phyloP scores from a whole-genome alignment of 2,329 filamentous ascomycete genomes.

The Nemania sp. region DNA sequence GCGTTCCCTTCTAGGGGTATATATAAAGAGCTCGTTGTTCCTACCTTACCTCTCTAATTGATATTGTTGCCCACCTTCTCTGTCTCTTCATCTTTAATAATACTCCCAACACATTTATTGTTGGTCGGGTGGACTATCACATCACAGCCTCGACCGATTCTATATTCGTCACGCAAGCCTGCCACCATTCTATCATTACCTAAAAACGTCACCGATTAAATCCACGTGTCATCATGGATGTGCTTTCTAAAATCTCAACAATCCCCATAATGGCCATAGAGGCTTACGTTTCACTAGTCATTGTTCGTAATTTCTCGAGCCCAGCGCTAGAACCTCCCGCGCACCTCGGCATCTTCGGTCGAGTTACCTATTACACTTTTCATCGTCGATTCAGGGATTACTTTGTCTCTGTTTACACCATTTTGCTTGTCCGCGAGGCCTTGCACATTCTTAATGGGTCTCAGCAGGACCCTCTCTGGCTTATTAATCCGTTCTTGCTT shows the following conservation, averaged over 20 bases:
- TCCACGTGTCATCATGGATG: constrained; percentile 15
- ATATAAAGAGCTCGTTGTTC: constrained; percentile 6
- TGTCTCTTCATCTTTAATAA: constrained; percentile 14
- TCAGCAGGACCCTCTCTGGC: constrained; percentile 13
- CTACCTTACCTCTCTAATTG: too few species aligned
- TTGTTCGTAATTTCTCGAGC: constrained; percentile 6
- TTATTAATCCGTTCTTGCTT: constrained; percentile 18
- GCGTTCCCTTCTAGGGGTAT: constrained; percentile 4
- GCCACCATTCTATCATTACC: constrained; percentile 25
- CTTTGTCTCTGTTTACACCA: constrained; percentile 16
- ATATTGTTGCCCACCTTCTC: constrained; percentile 10
- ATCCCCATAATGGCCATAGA: constrained; percentile 21
- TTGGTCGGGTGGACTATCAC: constrained; percentile 21
- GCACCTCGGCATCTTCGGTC: constrained; percentile 22
- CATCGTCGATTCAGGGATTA: constrained; percentile 27
- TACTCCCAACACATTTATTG: too few species aligned
- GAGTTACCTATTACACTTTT: constrained; percentile 26
- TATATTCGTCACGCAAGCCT: constrained; percentile 20
- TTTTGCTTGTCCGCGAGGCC: constrained; percentile 12
- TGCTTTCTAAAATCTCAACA: constrained; percentile 24
- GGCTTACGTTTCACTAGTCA: background rate
- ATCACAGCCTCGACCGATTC: constrained; percentile 25
- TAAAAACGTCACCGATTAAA: constrained; percentile 22
- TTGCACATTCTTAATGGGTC: constrained; percentile 15
- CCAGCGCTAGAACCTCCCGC: constrained; percentile 25